Conservation (phyloP, 345 rosid genomes). For the Pistacia vera region DNA sequence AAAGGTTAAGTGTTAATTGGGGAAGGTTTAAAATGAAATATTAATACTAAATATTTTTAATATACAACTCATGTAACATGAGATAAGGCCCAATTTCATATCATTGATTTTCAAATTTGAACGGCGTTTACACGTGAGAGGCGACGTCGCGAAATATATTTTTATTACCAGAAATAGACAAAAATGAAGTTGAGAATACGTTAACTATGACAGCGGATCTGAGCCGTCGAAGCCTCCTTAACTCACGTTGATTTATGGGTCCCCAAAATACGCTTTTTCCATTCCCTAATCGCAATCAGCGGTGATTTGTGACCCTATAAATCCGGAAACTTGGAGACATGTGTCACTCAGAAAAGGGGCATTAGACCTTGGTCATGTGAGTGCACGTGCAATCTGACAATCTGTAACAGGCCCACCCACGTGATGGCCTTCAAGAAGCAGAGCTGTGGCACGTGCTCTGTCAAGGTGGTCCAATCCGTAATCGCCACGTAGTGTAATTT, state of each 20-base stretch:
- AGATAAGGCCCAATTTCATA: too few species aligned
- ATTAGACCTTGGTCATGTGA: conserved; percentile 50
- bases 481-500: conserved; percentile 21
- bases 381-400: conserved; percentile 60
- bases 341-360: conserved; percentile 15
- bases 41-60: too few species aligned
- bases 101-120: not conserved
- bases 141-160: not conserved
- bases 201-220: conserved; percentile 27
- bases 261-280: not conserved
- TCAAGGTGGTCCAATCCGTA: conserved; percentile 16
- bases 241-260: conserved; percentile 18
- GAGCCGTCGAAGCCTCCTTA: conserved; percentile 36
- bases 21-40: too few species aligned
- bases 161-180: not conserved
- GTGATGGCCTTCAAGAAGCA: conserved; percentile 22
- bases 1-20: too few species aligned
- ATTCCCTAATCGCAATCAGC: conserved; percentile 23
- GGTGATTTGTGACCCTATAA: conserved; percentile 32
- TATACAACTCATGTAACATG: too few species aligned
- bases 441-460: conserved; percentile 27
- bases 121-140: not conserved
- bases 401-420: conserved; percentile 47
- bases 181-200: conserved; percentile 10
- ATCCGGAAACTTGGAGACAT: conserved; percentile 27